Percentiles rank a stretch among this genome's conserved stretches.
Conservation (phyloP, 1,139 yeast species). For the Diutina sp. region DNA sequence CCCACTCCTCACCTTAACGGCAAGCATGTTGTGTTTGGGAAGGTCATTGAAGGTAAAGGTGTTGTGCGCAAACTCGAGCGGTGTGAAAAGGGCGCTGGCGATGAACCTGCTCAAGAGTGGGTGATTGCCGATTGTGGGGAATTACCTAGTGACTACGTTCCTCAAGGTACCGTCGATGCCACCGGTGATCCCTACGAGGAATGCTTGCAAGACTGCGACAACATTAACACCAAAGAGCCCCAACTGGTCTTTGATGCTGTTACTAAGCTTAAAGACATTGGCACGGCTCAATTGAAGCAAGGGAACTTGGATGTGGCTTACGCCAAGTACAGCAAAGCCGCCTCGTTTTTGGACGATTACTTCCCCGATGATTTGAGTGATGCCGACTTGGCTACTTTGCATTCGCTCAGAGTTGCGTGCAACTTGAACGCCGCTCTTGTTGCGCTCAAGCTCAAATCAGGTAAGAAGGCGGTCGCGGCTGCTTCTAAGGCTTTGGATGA, state of each 20-base stretch:
- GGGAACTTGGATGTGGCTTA: constrained; percentile 45
- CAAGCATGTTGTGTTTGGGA: constrained; percentile 10
- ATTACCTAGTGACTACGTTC: constrained; percentile 39
- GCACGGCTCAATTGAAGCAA: constrained; percentile 60
- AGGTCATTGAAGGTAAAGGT: constrained; percentile 8
- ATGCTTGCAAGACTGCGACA: constrained; percentile 58
- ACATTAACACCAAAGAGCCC: constrained; percentile 45
- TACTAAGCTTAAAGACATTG: constrained; percentile 58
- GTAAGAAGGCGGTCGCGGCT: constrained; percentile 42
- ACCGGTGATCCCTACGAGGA: constrained; percentile 83
- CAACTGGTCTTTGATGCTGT: constrained; percentile 59
- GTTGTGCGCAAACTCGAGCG: constrained; percentile 9
- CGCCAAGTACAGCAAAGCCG: constrained; percentile 61
- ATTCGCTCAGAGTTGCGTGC: constrained; percentile 22
- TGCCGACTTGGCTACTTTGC: constrained; percentile 19
- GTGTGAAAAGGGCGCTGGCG: constrained; percentile 11
- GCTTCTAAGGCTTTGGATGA: constrained; percentile 57
- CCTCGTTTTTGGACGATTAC: constrained; percentile 54
- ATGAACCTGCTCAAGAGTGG: constrained; percentile 8
- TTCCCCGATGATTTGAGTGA: constrained; percentile 59
- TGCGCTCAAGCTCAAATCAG: constrained; percentile 51
- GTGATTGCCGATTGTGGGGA: constrained; percentile 9
- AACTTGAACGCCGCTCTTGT: constrained; percentile 66
- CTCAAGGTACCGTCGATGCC: constrained; percentile 19
- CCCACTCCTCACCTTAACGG: constrained; percentile 10